Evolutionary conservation across 2,329 filamentous ascomycete species (phyloP).

Genomic region (Chaetomium sp.): DNA sequence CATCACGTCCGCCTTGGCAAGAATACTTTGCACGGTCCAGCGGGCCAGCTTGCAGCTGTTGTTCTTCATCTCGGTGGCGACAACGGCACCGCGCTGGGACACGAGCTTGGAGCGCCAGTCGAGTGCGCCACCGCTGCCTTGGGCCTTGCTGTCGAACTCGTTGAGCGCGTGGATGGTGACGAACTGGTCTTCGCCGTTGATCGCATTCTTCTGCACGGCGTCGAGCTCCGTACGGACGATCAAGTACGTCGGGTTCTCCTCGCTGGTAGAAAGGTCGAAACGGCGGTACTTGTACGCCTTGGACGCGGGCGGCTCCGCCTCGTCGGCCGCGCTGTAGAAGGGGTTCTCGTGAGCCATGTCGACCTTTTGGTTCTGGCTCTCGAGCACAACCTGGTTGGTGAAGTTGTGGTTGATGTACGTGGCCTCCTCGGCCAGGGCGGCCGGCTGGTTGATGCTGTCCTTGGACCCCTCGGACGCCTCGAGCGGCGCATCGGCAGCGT

Average conservation of each 20-base stretch:
- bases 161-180: conserved; percentile 93
- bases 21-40: conserved; percentile 95
- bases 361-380: conserved; percentile 71
- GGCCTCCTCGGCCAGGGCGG: conserved; percentile 87
- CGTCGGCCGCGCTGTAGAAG: conserved; percentile 92
- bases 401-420: conserved; percentile 99
- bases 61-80: conserved; percentile 99
- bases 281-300: conserved; percentile 98
- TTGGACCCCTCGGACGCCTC: conserved; percentile 89
- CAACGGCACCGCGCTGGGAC: conserved; percentile 90
- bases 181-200: conserved; percentile 85
- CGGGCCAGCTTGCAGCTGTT: conserved; percentile 97
- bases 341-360: conserved; percentile 86
- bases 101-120: conserved; percentile 97
- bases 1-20: conserved; percentile 96
- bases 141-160: conserved; percentile 98
- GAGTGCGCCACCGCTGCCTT: conserved; percentile 86
- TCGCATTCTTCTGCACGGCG: conserved; percentile 90
- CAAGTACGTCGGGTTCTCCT: conserved; percentile 88
- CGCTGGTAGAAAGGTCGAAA: conserved; percentile 91
- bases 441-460: conserved; percentile 91
- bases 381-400: conserved; percentile 85
- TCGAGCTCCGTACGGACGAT: conserved; percentile 94
- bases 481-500: conserved; percentile 88
- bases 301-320: conserved; percentile 87